Percentiles rank a stretch among this genome's conserved stretches.
phyloP scores from a whole-genome alignment of 495 filamentous ascomycete genomes.

The Lophiostoma macrostomum region DNA sequence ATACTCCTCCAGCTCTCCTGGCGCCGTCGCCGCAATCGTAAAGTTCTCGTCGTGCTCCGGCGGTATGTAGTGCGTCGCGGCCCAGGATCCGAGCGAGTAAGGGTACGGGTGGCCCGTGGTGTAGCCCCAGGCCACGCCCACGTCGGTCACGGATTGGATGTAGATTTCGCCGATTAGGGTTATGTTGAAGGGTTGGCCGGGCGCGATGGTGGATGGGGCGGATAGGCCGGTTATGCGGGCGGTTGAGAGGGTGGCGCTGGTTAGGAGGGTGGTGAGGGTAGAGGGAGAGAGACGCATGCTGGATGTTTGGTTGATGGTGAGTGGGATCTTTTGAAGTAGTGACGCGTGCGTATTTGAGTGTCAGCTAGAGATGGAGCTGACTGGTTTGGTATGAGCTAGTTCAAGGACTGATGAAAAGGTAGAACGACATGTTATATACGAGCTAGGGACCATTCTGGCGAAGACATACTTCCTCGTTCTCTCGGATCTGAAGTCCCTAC shows the following conservation, averaged over 20 bases:
- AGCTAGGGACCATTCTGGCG: too few relatives aligned
- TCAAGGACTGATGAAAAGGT: too few relatives aligned
- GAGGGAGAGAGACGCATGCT: constrained; percentile 8
- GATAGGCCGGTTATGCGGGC: constrained; percentile 26
- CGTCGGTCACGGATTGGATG: constrained; percentile 32
- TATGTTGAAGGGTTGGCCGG: constrained; percentile 16
- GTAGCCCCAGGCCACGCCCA: constrained; percentile 28
- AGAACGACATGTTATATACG: too few relatives aligned
- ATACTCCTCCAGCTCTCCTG: neutral
- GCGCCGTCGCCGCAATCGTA: neutral
- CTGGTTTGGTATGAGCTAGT: too few relatives aligned
- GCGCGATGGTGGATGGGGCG: constrained; percentile 12
- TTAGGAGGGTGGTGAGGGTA: neutral
- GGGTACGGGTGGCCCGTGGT: neutral
- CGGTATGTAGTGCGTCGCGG: constrained; percentile 16
- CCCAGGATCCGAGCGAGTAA: constrained; percentile 7
- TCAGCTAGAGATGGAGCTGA: too few relatives aligned
- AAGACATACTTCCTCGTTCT: too few relatives aligned
- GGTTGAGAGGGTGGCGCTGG: neutral
- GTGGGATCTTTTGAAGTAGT: too few relatives aligned
- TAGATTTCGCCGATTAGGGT: constrained; percentile 29
- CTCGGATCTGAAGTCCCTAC: too few relatives aligned
- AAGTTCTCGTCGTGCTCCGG: constrained; percentile 19
- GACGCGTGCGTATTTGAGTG: too few relatives aligned
- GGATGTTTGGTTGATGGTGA: too few relatives aligned